Conservation (phyloP, 345 rosid genomes). For the Euphorbia tirucalli region DNA sequence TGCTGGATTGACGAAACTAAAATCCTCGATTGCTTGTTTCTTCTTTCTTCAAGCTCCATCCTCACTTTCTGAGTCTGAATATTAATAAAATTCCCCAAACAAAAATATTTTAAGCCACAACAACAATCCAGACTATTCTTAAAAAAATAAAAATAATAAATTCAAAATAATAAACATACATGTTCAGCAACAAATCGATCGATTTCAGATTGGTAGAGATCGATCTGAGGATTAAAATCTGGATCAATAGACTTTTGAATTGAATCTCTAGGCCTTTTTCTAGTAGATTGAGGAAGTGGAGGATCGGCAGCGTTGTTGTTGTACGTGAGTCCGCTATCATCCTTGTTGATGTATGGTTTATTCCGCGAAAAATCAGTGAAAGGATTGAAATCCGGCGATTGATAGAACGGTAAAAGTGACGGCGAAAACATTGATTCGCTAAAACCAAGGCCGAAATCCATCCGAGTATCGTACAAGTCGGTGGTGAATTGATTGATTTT, state of each 20-base stretch:
- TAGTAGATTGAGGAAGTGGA: constrained; percentile 7
- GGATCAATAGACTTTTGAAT: constrained; percentile 36
- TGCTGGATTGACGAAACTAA: constrained; percentile 44
- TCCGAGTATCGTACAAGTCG: constrained; percentile 26
- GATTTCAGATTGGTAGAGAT: constrained; percentile 55
- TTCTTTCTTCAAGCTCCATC: constrained; percentile 56
- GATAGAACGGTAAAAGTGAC: constrained; percentile 26
- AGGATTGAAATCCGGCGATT: constrained; percentile 39
- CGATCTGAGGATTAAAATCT: constrained; percentile 44
- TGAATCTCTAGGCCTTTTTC: constrained; percentile 49
- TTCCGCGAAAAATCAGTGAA: constrained; percentile 24
- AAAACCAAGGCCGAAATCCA: constrained; percentile 33
- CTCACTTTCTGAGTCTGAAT: constrained; percentile 52
- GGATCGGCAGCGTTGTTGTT: constrained; percentile 21
- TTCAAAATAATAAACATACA: constrained; percentile 23
- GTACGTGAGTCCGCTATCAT: constrained; percentile 55
- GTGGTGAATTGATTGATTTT: neutral
- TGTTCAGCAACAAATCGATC: constrained; percentile 51
- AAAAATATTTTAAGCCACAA: neutral
- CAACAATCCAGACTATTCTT: neutral
- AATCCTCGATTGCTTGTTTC: constrained; percentile 56
- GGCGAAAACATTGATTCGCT: constrained; percentile 3
- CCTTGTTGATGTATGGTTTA: constrained; percentile 37
- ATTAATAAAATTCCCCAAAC: neutral
- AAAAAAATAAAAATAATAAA: neutral